Conservation (phyloP, 805 yeast species). For the Phaffomyces antillensis region DNA sequence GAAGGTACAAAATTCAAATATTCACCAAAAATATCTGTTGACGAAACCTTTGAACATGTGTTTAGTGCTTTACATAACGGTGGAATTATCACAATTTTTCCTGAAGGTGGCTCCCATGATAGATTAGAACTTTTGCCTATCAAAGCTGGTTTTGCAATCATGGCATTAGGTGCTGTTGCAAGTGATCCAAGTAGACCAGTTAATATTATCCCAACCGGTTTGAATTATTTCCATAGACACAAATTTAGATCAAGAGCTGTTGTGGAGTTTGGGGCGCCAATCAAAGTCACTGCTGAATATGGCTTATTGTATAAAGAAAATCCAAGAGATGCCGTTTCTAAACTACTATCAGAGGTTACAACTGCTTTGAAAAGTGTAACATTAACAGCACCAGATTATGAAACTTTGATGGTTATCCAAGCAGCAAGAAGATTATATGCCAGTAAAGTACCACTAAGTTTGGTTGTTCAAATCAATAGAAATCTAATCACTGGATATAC, state of each 20-base stretch:
- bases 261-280: constrained; percentile 86
- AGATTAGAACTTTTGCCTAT: constrained; percentile 83
- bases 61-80: constrained; percentile 73
- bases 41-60: constrained; percentile 72
- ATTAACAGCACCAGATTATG: constrained; percentile 89
- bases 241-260: constrained; percentile 93
- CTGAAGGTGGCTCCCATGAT: constrained; percentile 98
- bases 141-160: constrained; percentile 95
- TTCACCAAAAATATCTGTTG: constrained; percentile 80
- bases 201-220: constrained; percentile 88
- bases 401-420: constrained; percentile 88
- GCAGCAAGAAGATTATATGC: constrained; percentile 86
- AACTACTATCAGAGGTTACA: constrained; percentile 63
- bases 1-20: constrained; percentile 61
- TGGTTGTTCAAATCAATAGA: constrained; percentile 84
- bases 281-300: constrained; percentile 53
- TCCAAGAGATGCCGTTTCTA: constrained; percentile 68
- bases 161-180: constrained; percentile 93
- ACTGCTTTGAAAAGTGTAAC: constrained; percentile 80
- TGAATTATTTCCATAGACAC: constrained; percentile 93
- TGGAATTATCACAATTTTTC: constrained; percentile 84
- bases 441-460: constrained; percentile 61
- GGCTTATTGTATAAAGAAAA: constrained; percentile 59
- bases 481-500: constrained; percentile 78
- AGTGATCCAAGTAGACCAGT: constrained; percentile 68